Evolutionary conservation across 495 filamentous ascomycete genomes (phyloP).

Genomic region (Achaetomiella virescens): DNA sequence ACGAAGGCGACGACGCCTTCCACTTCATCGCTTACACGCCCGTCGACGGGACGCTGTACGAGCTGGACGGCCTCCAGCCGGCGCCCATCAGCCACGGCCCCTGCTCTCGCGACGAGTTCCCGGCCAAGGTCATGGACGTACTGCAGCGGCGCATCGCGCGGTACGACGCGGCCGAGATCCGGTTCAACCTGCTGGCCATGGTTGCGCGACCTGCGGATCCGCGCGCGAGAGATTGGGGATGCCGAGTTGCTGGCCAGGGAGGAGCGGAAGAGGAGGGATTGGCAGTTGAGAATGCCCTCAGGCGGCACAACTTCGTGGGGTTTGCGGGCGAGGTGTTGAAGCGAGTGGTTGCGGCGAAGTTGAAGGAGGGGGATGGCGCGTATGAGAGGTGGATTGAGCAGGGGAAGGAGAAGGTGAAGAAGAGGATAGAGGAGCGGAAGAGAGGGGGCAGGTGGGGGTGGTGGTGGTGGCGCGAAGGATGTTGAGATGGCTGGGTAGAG

Average conservation of each 20-base stretch:
- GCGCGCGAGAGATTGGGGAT: slow-evolving; percentile 79
- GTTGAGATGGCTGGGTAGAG: slow-evolving; percentile 39
- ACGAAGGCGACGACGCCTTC: slow-evolving; percentile 72
- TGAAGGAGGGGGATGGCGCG: slow-evolving; percentile 55
- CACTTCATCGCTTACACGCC: slow-evolving; percentile 96
- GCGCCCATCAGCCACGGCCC: slow-evolving; percentile 82
- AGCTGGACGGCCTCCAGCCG: slow-evolving; percentile 91
- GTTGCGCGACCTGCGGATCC: slow-evolving; percentile 68
- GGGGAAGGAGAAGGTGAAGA: slow-evolving; percentile 64
- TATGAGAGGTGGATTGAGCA: slow-evolving; percentile 77
- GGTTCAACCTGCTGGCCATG: slow-evolving; percentile 95
- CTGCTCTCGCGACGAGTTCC: slow-evolving; percentile 63
- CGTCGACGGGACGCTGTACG: slow-evolving; percentile 74
- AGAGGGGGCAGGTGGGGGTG: slow-evolving; percentile 23
- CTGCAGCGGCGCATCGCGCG: slow-evolving; percentile 75
- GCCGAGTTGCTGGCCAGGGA: slow-evolving; percentile 68
- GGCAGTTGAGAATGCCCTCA: slow-evolving; percentile 93
- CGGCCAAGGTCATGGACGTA: slow-evolving; percentile 78
- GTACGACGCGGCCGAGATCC: slow-evolving; percentile 81
- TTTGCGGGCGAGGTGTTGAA: slow-evolving; percentile 89
- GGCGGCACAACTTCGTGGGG: slow-evolving; percentile 92
- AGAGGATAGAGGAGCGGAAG: slow-evolving; percentile 51
- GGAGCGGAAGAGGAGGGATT: slow-evolving; percentile 75
- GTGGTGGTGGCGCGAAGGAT: slow-evolving; percentile 35
- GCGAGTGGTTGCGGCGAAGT: slow-evolving; percentile 67